phyloP scores from a whole-genome alignment of 345 rosid genomes.

The Physaria fendleri region DNA sequence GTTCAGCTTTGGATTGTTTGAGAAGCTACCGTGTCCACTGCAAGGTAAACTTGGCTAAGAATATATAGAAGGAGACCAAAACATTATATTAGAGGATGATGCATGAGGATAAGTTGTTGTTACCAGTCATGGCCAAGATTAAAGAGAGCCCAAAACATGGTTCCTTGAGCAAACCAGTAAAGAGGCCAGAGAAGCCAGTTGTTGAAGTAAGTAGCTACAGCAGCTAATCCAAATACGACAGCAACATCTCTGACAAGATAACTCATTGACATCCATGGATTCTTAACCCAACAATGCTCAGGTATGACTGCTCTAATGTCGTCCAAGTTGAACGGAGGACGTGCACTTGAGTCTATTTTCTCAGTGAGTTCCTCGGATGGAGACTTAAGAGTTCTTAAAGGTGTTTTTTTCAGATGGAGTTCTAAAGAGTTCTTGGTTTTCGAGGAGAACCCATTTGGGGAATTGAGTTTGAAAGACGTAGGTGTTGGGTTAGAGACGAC shows the following conservation, averaged over 20 bases:
- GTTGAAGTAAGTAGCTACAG: constrained; percentile 50
- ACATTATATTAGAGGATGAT: neutral
- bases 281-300: constrained; percentile 79
- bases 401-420: constrained; percentile 44
- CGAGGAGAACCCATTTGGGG: constrained; percentile 5
- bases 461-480: constrained; percentile 14
- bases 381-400: constrained; percentile 13
- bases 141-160: constrained; percentile 92
- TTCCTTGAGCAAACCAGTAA: constrained; percentile 80
- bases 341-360: constrained; percentile 38
- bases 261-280: constrained; percentile 66
- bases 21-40: constrained; percentile 93
- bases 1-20: constrained; percentile 52
- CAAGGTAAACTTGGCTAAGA: constrained; percentile 8
- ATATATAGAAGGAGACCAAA: neutral
- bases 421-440: constrained; percentile 29
- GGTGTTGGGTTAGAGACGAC: constrained; percentile 15
- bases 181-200: constrained; percentile 74
- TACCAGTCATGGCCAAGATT: constrained; percentile 91
- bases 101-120: neutral
- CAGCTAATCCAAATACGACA: constrained; percentile 61
- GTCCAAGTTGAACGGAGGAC: constrained; percentile 60
- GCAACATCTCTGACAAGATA: constrained; percentile 65
- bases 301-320: constrained; percentile 72
- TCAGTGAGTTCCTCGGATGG: constrained; percentile 8